phyloP scores from a whole-genome alignment of 2,329 filamentous ascomycete genomes.

The Chaetomium globosum region DNA sequence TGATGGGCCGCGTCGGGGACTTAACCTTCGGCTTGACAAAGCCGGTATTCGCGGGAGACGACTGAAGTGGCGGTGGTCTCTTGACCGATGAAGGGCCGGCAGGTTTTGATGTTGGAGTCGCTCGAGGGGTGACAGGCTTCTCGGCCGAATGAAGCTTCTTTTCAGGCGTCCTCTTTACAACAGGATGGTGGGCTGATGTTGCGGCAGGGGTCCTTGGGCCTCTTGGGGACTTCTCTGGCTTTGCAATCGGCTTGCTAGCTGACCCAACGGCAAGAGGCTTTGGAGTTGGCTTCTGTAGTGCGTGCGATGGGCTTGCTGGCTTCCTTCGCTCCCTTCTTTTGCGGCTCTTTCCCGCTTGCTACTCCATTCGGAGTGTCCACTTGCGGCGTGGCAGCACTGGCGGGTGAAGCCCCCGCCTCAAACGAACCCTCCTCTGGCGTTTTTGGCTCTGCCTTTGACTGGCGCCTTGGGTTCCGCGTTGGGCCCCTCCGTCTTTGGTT shows the following conservation, averaged over 20 bases:
- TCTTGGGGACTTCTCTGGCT: constrained; percentile 46
- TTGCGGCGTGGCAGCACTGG: constrained; percentile 22
- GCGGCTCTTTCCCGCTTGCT: constrained; percentile 16
- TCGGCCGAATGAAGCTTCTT: constrained; percentile 43
- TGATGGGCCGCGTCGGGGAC: constrained; percentile 70
- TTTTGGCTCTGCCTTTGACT: neutral
- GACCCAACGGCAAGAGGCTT: constrained; percentile 41
- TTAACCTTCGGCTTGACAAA: constrained; percentile 64
- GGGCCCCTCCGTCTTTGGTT: neutral
- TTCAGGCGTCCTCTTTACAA: constrained; percentile 41
- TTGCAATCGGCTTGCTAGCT: constrained; percentile 42
- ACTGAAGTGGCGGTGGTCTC: constrained; percentile 50
- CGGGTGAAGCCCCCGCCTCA: constrained; percentile 32
- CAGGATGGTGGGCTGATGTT: constrained; percentile 37
- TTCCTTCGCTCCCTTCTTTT: constrained; percentile 11
- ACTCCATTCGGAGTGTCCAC: constrained; percentile 22
- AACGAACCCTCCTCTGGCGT: neutral
- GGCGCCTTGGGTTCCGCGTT: neutral
- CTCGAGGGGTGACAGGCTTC: constrained; percentile 40
- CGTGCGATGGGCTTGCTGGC: constrained; percentile 25
- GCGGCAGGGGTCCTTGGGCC: constrained; percentile 45
- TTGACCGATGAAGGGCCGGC: constrained; percentile 44
- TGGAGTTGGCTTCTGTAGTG: constrained; percentile 24
- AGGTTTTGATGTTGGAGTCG: constrained; percentile 40
- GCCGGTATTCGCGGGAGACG: constrained; percentile 46